Conservation (phyloP, 2,329 filamentous ascomycete genomes). For the Dendryphion nanum region DNA sequence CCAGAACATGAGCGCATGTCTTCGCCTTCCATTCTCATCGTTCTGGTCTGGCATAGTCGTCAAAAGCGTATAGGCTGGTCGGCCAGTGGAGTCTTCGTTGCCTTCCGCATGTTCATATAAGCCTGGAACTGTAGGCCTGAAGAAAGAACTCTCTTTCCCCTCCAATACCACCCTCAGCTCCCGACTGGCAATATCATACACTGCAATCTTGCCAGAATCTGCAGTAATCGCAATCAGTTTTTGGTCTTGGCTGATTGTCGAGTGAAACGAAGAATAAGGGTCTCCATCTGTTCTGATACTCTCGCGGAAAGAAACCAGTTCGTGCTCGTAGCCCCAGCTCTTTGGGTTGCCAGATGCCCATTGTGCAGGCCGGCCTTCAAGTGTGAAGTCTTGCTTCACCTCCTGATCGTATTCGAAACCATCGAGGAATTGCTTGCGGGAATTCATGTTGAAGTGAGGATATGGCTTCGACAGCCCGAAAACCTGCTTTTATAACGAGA, state of each 20-base stretch:
- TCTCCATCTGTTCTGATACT: background rate
- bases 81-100: slow-evolving; percentile 1
- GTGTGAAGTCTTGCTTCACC: slow-evolving; percentile 8
- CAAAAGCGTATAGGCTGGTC: slow-evolving; percentile 20
- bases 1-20: slow-evolving; percentile 21
- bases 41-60: slow-evolving; percentile 9
- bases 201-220: slow-evolving; percentile 9
- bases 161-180: slow-evolving; percentile 24
- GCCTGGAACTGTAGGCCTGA: slow-evolving; percentile 9
- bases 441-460: background rate
- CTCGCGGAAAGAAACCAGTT: background rate
- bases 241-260: slow-evolving; percentile 18
- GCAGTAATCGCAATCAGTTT: slow-evolving; percentile 25
- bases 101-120: background rate
- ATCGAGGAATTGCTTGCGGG: too few relatives aligned
- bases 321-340: slow-evolving; percentile 7
- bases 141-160: slow-evolving; percentile 16
- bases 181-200: slow-evolving; percentile 21
- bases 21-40: background rate
- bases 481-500: too few relatives aligned
- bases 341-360: slow-evolving; percentile 9
- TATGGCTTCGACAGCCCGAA: background rate
- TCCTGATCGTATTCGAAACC: slow-evolving; percentile 8
- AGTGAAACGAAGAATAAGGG: slow-evolving; percentile 4
- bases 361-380: slow-evolving; percentile 3